phyloP scores from a whole-genome alignment of 495 filamentous ascomycete genomes.

The Geopyxis carbonaria region DNA sequence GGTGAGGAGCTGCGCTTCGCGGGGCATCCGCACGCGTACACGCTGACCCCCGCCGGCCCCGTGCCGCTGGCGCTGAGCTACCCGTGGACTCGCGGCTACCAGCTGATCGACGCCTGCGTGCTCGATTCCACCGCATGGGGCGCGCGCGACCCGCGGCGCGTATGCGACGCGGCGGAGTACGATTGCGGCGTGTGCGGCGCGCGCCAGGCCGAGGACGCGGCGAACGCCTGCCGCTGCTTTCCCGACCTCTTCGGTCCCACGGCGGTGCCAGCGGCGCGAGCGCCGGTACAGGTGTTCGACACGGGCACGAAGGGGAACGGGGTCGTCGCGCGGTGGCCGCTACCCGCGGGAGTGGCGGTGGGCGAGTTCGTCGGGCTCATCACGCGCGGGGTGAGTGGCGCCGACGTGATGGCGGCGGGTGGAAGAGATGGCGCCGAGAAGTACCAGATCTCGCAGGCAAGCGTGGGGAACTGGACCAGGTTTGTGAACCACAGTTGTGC shows the following conservation, averaged over 20 bases:
- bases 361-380: neutral
- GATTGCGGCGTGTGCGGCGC: neutral
- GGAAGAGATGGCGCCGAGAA: slow-evolving; percentile 11
- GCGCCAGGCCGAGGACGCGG: neutral
- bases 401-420: neutral
- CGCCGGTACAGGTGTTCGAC: slow-evolving; percentile 22
- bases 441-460: slow-evolving; percentile 28
- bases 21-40: slow-evolving; percentile 25
- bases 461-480: slow-evolving; percentile 30
- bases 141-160: neutral
- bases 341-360: neutral
- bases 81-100: neutral
- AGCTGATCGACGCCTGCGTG: neutral
- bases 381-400: neutral
- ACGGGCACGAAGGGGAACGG: slow-evolving; percentile 22
- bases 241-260: slow-evolving; percentile 7
- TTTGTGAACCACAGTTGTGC: slow-evolving; percentile 31
- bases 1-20: slow-evolving; percentile 12
- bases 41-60: slow-evolving; percentile 2
- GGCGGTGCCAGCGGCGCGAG: slow-evolving; percentile 25
- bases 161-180: neutral
- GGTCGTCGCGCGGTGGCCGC: slow-evolving; percentile 13
- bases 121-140: neutral
- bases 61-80: neutral
- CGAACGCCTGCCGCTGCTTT: neutral